These are phyloP conservation scores for Zygosaccharomyces pseudorouxii DNA, from an alignment of 805 yeast genomes.

Conservation along the genomic window DNA sequence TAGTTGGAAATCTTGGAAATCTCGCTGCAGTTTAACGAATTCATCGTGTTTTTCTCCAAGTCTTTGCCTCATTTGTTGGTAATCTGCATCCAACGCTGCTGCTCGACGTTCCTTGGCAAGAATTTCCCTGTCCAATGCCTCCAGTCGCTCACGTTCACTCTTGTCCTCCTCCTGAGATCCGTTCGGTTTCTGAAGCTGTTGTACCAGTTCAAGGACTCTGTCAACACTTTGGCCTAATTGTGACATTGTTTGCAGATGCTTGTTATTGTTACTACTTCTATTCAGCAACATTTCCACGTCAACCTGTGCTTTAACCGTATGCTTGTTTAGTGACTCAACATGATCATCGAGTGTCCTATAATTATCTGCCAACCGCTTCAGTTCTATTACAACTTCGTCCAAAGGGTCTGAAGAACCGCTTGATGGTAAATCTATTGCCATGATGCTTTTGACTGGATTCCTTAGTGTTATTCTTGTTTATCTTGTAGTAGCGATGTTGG, in stretches of 20 bases:
- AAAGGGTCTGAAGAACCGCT: conserved; percentile 4
- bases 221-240: conserved; percentile 12
- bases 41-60: conserved; percentile 2
- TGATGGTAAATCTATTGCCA: conserved; percentile 2
- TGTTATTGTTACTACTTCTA: conserved; percentile 17
- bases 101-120: conserved; percentile 10
- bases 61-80: conserved; percentile 1
- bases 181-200: conserved; percentile 5
- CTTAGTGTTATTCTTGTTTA: background rate
- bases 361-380: conserved; percentile 10
- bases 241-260: conserved; percentile 15
- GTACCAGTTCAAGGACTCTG: conserved; percentile 6
- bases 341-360: conserved; percentile 7
- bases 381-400: conserved; percentile 11
- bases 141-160: background rate
- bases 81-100: conserved; percentile 7
- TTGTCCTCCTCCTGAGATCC: conserved; percentile 1
- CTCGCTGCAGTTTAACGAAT: conserved; percentile 4
- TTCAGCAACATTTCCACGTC: conserved; percentile 15
- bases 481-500: background rate
- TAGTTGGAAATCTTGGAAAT: conserved; percentile 5
- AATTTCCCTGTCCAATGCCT: conserved; percentile 2
- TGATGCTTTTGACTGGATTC: background rate
- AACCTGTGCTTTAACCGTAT: conserved; percentile 12
- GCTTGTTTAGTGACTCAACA: conserved; percentile 13